Conservation (phyloP, 495 filamentous ascomycete genomes). For the Thermochaetoides thermophila region DNA sequence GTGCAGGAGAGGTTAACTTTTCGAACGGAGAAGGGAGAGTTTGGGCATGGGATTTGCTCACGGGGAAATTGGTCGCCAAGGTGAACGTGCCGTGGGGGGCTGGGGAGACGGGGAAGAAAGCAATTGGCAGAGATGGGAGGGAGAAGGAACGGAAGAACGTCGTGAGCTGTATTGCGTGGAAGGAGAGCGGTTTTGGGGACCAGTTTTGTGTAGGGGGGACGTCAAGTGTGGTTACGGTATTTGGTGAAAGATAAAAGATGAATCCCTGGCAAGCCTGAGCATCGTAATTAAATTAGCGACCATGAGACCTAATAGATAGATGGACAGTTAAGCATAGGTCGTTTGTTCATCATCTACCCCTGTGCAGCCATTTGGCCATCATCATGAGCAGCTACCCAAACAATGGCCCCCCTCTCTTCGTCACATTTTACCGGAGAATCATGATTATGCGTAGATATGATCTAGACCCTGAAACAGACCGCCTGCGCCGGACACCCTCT, state of each 20-base stretch:
- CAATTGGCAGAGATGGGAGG: constrained; percentile 35
- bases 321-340: background rate
- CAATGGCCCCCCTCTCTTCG: background rate
- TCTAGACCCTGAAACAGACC: constrained; percentile 1
- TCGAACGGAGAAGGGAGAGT: constrained; percentile 56
- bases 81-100: constrained; percentile 46
- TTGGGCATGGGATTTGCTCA: constrained; percentile 83
- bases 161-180: constrained; percentile 55
- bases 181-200: constrained; percentile 46
- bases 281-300: background rate
- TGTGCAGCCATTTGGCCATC: no score
- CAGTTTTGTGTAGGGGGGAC: constrained; percentile 42
- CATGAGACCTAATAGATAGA: background rate
- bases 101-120: constrained; percentile 33
- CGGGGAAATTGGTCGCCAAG: constrained; percentile 48
- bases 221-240: constrained; percentile 39
- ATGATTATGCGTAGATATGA: background rate
- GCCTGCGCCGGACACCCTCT: constrained; percentile 9
- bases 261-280: no score
- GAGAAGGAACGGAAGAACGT: constrained; percentile 38
- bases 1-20: constrained; percentile 19
- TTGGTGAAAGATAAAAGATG: constrained; percentile 33
- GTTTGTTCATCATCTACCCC: no score
- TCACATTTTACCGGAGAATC: background rate
- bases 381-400: no score